Conservation (phyloP, 73 alveolate genomes). For the Paramecium sexaurelia region DNA sequence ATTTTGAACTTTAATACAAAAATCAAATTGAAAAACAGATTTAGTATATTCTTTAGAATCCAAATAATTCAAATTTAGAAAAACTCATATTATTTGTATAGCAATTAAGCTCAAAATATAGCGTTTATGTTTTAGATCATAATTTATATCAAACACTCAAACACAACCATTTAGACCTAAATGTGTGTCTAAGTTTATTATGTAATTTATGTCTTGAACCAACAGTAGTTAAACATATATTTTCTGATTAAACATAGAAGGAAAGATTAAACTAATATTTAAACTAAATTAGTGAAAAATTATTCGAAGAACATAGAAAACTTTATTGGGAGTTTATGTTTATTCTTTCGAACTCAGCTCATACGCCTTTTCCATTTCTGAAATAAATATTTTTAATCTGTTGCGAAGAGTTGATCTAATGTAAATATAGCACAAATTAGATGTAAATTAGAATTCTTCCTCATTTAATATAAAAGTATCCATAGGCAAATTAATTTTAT, state of each 20-base stretch:
- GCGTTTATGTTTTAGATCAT: neutral
- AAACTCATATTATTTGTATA: neutral
- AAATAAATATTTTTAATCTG: neutral
- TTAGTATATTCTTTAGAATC: neutral
- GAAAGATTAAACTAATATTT: neutral
- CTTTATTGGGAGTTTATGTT: neutral
- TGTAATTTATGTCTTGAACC: neutral
- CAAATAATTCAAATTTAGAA: neutral
- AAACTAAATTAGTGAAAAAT: neutral
- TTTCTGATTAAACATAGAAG: neutral
- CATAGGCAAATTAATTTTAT: neutral
- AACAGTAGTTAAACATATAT: neutral
- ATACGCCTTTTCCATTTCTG: conserved; percentile 4
- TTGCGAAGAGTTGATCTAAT: neutral
- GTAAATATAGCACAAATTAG: neutral
- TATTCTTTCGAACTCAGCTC: neutral
- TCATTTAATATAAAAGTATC: neutral
- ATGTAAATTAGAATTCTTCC: neutral
- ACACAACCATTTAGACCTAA: neutral
- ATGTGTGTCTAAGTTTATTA: neutral
- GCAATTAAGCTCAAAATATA: neutral
- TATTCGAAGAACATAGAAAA: neutral
- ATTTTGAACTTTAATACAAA: neutral
- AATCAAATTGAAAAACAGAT: neutral
- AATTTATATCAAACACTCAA: neutral